Evolutionary conservation across 2,329 filamentous ascomycete genomes (phyloP).

Genomic region (Cordyceps cateniannulata): DNA sequence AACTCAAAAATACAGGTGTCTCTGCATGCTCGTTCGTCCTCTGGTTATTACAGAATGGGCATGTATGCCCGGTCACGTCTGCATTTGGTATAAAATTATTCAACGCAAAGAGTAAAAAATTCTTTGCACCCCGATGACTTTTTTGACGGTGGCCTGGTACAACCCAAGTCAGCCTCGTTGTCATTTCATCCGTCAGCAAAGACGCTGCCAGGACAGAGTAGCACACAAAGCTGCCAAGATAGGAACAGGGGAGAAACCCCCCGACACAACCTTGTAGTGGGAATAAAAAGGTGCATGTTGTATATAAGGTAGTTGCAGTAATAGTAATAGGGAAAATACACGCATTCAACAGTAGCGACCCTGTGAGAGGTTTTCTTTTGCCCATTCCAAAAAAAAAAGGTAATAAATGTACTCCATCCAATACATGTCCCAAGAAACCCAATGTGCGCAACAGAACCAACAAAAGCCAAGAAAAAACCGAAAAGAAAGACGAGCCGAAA

Average conservation of each 20-base stretch:
- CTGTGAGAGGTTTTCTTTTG: background rate
- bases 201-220: background rate
- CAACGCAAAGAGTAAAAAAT: too few relatives aligned
- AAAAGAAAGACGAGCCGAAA: conserved; percentile 11
- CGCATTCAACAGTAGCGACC: background rate
- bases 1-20: too few relatives aligned
- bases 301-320: conserved; percentile 7
- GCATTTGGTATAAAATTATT: too few relatives aligned
- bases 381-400: conserved; percentile 20
- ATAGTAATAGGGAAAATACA: background rate
- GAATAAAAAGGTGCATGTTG: background rate
- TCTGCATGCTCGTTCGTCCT: too few relatives aligned
- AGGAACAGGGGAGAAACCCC: background rate
- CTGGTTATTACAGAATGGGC: too few relatives aligned
- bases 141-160: too few relatives aligned
- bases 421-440: conserved; percentile 29
- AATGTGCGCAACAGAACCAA: conserved; percentile 5
- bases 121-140: too few relatives aligned
- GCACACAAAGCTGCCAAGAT: too few relatives aligned
- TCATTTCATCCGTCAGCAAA: background rate
- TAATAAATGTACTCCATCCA: conserved; percentile 34
- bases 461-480: conserved; percentile 22
- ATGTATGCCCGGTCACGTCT: too few relatives aligned
- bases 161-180: too few relatives aligned
- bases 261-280: background rate